Conservation (phyloP, 192 early-diverging fungal genomes). For the Gryganskiella cystojenkinii region DNA sequence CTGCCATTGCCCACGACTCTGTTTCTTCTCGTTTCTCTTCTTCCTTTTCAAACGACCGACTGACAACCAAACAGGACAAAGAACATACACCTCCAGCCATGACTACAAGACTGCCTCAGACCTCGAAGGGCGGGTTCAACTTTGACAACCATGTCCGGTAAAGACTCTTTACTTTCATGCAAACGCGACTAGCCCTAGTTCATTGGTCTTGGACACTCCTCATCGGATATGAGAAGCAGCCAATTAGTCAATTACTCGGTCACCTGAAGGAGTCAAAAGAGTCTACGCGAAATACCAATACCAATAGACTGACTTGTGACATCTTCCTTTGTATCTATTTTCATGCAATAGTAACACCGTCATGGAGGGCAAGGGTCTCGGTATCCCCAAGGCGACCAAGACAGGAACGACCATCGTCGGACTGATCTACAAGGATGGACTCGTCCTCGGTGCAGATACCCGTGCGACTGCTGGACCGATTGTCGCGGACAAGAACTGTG, state of each 20-base stretch:
- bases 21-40: too few relatives aligned
- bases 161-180: too few relatives aligned
- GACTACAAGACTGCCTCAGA: conserved; percentile 58
- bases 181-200: too few relatives aligned
- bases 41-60: too few relatives aligned
- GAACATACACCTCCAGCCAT: too few relatives aligned
- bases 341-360: conserved; percentile 73
- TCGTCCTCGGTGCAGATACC: conserved; percentile 96
- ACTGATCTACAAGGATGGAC: conserved; percentile 92
- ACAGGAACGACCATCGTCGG: conserved; percentile 99
- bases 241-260: too few relatives aligned
- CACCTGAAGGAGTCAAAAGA: too few relatives aligned
- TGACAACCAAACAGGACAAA: too few relatives aligned
- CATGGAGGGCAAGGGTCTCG: conserved; percentile 80
- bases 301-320: too few relatives aligned
- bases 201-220: too few relatives aligned
- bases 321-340: not conserved
- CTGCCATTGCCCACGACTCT: too few relatives aligned
- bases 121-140: conserved; percentile 83
- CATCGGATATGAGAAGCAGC: too few relatives aligned
- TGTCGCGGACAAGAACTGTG: conserved; percentile 99
- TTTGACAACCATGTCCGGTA: conserved; percentile 90
- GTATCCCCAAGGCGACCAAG: conserved; percentile 85
- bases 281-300: not conserved
- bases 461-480: conserved; percentile 95